Conservation (phyloP, 148 eudicot species). For the Amaranthus cruentus region DNA sequence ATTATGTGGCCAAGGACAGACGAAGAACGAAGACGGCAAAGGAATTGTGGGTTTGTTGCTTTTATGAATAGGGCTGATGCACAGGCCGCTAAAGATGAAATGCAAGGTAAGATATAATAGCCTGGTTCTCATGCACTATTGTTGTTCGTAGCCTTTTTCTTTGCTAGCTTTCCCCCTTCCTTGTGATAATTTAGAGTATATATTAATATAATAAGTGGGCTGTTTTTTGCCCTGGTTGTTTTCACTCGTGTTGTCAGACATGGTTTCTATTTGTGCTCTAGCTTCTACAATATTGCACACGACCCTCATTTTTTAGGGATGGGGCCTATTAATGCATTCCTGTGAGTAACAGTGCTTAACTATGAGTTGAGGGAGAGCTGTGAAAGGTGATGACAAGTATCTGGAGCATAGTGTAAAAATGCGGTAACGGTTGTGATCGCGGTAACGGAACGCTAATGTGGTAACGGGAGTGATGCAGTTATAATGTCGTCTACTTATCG, state of each 20-base stretch:
- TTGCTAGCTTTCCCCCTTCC: neutral
- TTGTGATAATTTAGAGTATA: neutral
- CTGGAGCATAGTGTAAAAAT: too few relatives aligned
- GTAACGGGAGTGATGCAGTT: too few relatives aligned
- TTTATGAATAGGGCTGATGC: conserved; percentile 96
- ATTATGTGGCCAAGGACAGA: conserved; percentile 99
- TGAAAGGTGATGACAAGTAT: neutral
- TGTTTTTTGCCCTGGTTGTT: neutral
- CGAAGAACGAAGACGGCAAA: conserved; percentile 85
- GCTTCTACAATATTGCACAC: neutral
- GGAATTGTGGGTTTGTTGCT: conserved; percentile 98
- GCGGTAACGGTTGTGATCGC: too few relatives aligned
- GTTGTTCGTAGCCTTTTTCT: neutral
- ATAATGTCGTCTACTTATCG: too few relatives aligned
- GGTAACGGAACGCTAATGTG: too few relatives aligned
- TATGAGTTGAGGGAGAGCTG: neutral
- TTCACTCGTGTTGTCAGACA: neutral
- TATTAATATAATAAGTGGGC: neutral
- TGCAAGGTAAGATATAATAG: conserved; percentile 66
- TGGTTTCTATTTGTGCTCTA: neutral
- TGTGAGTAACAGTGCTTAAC: neutral
- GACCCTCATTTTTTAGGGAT: neutral
- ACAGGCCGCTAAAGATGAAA: conserved; percentile 98
- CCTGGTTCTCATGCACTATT: conserved; percentile 1
- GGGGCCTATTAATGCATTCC: neutral